phyloP scores from a whole-genome alignment of 805 yeast genomes.

The Myxozyma udenii region DNA sequence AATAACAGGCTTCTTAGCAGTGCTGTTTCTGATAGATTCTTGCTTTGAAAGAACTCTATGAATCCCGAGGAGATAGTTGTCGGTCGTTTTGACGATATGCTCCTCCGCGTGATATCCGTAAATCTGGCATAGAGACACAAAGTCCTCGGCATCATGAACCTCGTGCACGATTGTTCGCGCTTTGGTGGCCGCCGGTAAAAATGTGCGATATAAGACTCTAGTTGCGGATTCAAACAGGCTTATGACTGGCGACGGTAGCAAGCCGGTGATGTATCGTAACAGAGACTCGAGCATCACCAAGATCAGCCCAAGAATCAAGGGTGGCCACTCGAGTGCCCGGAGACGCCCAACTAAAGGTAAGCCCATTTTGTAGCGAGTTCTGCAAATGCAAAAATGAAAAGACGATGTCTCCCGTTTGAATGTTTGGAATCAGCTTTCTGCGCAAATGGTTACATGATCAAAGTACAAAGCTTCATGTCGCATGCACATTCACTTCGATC shows the following conservation, averaged over 20 bases:
- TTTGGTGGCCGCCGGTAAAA: slow-evolving; percentile 13
- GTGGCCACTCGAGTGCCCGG: slow-evolving; percentile 38
- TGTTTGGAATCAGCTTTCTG: too few relatives aligned
- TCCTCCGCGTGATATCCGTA: slow-evolving; percentile 73
- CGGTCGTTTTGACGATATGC: slow-evolving; percentile 53
- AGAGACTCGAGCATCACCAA: slow-evolving; percentile 36
- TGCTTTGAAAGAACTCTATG: slow-evolving; percentile 40
- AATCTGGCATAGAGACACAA: slow-evolving; percentile 62
- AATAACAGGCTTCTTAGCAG: slow-evolving; percentile 46
- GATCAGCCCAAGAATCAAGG: slow-evolving; percentile 36
- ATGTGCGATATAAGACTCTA: slow-evolving; percentile 13
- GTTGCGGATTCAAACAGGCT: slow-evolving; percentile 30
- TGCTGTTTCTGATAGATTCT: neutral
- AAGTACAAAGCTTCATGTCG: too few relatives aligned
- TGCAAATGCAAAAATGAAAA: neutral
- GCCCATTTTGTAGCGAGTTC: slow-evolving; percentile 25
- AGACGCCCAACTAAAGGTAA: slow-evolving; percentile 39
- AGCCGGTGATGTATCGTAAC: slow-evolving; percentile 34
- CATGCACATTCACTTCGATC: too few relatives aligned
- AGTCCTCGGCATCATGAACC: slow-evolving; percentile 49
- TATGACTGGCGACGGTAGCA: slow-evolving; percentile 35
- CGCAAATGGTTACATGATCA: neutral
- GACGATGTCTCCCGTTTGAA: neutral
- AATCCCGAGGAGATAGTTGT: slow-evolving; percentile 24
- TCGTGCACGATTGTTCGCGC: slow-evolving; percentile 34